A percentile compares a stretch with the other conserved stretches of the same genome.
These are phyloP conservation scores for Trichoderma simmonsii DNA, from an alignment of 2,329 filamentous ascomycete species.

Conservation along the genomic window DNA sequence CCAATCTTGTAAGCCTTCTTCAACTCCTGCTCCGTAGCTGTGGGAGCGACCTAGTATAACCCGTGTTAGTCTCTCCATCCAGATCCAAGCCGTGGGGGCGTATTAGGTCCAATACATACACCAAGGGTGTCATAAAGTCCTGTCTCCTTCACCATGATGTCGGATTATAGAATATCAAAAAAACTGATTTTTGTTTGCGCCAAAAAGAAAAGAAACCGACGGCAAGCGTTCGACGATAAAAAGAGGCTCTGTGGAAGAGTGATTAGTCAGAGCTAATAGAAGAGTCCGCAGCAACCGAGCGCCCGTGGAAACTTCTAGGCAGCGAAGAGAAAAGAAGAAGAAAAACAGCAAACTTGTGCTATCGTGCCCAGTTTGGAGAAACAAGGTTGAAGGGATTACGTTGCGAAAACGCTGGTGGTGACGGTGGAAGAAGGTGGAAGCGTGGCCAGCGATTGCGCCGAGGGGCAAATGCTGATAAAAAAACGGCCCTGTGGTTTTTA, in stretches of 20 bases:
- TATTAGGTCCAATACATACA: constrained; percentile 48
- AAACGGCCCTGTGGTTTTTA: not conserved
- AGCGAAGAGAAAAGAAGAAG: not conserved
- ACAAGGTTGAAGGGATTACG: not conserved
- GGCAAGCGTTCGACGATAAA: not conserved
- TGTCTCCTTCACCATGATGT: constrained; percentile 73
- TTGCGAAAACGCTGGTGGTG: not conserved
- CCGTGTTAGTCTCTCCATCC: constrained; percentile 22
- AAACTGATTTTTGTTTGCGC: not conserved
- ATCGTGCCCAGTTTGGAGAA: not conserved
- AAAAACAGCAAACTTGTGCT: not conserved
- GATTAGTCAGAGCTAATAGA: constrained; percentile 16
- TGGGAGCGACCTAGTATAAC: constrained; percentile 64
- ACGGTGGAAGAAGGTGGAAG: not conserved
- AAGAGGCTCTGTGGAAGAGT: constrained; percentile 6
- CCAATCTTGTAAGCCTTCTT: constrained; percentile 87
- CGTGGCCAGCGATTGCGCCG: constrained; percentile 1
- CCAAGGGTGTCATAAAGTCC: constrained; percentile 77
- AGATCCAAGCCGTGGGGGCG: not conserved
- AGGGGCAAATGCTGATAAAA: constrained; percentile 13
- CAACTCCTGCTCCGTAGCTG: constrained; percentile 78
- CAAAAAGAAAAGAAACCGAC: constrained; percentile 4
- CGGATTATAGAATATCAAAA: constrained; percentile 18
- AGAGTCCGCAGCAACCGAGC: not conserved
- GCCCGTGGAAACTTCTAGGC: constrained; percentile 3